phyloP scores from a whole-genome alignment of 257 asterid species.

The Hygrophila difformis region DNA sequence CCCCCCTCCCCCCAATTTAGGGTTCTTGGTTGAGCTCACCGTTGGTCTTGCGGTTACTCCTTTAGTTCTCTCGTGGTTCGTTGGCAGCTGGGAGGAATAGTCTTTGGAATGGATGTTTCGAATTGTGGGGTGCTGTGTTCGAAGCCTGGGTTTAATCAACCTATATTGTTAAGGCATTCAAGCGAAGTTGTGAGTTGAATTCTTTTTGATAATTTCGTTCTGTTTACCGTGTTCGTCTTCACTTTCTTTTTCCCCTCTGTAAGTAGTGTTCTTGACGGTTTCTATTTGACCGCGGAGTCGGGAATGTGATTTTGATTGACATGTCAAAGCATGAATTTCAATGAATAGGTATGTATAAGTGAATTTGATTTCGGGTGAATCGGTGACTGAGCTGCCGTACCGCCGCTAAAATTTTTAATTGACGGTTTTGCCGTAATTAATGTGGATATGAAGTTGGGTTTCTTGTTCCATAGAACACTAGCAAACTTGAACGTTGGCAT shows the following conservation, averaged over 20 bases:
- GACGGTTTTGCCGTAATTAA: not conserved
- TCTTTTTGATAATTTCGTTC: too few species aligned
- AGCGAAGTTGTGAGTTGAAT: slow-evolving; percentile 11
- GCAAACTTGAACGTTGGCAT: not conserved
- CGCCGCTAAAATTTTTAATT: not conserved
- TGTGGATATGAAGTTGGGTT: not conserved
- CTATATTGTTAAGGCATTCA: slow-evolving; percentile 27
- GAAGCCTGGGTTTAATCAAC: slow-evolving; percentile 26
- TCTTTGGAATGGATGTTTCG: slow-evolving; percentile 37
- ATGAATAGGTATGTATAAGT: too few species aligned
- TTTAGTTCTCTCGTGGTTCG: slow-evolving; percentile 6
- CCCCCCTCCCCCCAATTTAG: too few species aligned
- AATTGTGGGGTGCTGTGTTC: slow-evolving; percentile 25
- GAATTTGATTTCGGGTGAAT: too few species aligned
- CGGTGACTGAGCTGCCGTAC: too few species aligned
- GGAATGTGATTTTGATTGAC: not conserved
- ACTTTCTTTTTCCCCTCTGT: too few species aligned
- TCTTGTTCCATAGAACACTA: not conserved
- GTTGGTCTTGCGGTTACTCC: not conserved
- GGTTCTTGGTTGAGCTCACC: not conserved
- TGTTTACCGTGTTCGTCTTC: too few species aligned
- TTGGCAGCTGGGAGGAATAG: slow-evolving; percentile 25
- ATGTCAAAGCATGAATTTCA: too few species aligned
- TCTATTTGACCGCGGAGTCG: not conserved
- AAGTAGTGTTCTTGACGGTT: not conserved